phyloP scores from a whole-genome alignment of 495 filamentous ascomycete species.

The Xylaria scruposa region DNA sequence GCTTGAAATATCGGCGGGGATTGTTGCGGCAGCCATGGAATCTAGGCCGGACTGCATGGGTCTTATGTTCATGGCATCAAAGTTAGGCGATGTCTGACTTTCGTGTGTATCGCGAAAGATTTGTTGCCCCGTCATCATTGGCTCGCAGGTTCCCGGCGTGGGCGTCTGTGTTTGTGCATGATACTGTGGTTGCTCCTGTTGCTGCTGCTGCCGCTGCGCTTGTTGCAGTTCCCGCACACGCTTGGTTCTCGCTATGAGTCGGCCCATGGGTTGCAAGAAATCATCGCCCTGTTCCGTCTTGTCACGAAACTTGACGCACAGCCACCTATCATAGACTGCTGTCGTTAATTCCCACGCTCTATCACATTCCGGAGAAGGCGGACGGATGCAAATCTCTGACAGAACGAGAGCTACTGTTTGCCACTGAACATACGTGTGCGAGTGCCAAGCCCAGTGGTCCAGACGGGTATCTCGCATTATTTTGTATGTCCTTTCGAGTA shows the following conservation, averaged over 20 bases:
- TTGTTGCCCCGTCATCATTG: background rate
- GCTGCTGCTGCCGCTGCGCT: background rate
- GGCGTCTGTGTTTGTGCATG: conserved; percentile 1
- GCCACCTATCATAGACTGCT: conserved; percentile 21
- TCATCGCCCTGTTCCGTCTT: conserved; percentile 20
- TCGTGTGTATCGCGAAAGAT: background rate
- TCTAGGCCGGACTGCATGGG: background rate
- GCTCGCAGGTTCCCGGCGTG: background rate
- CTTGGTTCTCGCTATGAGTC: conserved; percentile 15
- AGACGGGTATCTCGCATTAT: conserved; percentile 22
- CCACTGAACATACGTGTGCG: conserved; percentile 25
- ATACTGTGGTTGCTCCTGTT: conserved; percentile 1
- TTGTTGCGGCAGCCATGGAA: background rate
- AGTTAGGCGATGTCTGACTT: background rate
- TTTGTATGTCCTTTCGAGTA: conserved; percentile 6
- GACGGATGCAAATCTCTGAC: conserved; percentile 25
- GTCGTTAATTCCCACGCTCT: conserved; percentile 19
- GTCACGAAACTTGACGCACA: conserved; percentile 15
- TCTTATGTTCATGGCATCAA: background rate
- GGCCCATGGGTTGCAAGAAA: conserved; percentile 22
- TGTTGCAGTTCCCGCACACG: conserved; percentile 21
- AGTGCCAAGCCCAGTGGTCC: conserved; percentile 21
- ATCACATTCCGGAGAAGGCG: conserved; percentile 24
- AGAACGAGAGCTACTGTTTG: conserved; percentile 25
- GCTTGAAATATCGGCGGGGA: background rate